Conservation (phyloP, 805 yeast species). For the Nakazawaea ishiwadae region DNA sequence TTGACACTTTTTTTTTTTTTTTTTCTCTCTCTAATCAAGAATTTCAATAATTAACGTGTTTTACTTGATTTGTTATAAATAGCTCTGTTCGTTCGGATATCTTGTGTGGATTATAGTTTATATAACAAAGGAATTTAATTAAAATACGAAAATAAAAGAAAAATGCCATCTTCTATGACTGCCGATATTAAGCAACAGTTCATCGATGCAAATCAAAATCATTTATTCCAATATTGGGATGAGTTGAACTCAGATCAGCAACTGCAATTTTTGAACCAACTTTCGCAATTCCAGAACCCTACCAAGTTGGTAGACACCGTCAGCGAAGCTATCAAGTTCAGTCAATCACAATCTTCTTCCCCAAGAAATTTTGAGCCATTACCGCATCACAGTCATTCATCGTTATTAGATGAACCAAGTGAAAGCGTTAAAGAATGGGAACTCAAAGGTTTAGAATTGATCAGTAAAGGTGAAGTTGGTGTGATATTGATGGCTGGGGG, state of each 20-base stretch:
- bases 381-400: slow-evolving; percentile 52
- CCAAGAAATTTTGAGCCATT: slow-evolving; percentile 38
- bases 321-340: slow-evolving; percentile 38
- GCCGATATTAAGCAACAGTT: slow-evolving; percentile 25
- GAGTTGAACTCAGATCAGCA: slow-evolving; percentile 31
- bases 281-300: slow-evolving; percentile 38
- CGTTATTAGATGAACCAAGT: slow-evolving; percentile 28
- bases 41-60: not conserved
- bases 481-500: slow-evolving; percentile 97
- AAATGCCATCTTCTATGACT: slow-evolving; percentile 8
- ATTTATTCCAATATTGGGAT: slow-evolving; percentile 46
- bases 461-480: slow-evolving; percentile 71
- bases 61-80: not conserved
- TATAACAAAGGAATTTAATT: not conserved
- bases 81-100: no score
- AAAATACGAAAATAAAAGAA: not conserved
- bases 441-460: slow-evolving; percentile 58
- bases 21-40: not conserved
- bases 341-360: slow-evolving; percentile 16
- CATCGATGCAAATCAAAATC: slow-evolving; percentile 45
- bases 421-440: slow-evolving; percentile 26
- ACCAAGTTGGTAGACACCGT: slow-evolving; percentile 35
- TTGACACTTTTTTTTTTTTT: not conserved
- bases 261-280: slow-evolving; percentile 32
- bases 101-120: not conserved